Evolutionary conservation across 305 asterid species (phyloP).

Genomic region (Plantago coronopus): DNA sequence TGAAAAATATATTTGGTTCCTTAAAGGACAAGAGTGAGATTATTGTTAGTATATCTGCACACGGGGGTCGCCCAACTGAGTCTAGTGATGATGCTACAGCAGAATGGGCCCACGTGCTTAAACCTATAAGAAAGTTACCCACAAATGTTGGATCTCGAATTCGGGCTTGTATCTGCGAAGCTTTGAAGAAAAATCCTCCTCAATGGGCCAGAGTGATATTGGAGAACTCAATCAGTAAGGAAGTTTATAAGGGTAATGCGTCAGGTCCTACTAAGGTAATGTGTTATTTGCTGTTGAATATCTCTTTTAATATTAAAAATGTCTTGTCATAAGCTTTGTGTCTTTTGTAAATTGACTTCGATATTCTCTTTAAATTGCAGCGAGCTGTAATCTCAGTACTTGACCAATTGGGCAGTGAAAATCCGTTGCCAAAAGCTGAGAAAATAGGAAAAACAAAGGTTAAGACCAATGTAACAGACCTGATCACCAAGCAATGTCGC

Average conservation of each 20-base stretch:
- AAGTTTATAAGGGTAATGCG: slow-evolving; percentile 88
- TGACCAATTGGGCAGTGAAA: slow-evolving; percentile 47
- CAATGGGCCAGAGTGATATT: slow-evolving; percentile 96
- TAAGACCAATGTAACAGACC: slow-evolving; percentile 49
- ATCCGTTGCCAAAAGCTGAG: slow-evolving; percentile 55
- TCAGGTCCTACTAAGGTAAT: slow-evolving; percentile 99
- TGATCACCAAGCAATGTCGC: slow-evolving; percentile 82
- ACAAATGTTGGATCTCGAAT: slow-evolving; percentile 98
- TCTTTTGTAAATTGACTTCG: slow-evolving; percentile 16
- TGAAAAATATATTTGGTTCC: slow-evolving; percentile 68
- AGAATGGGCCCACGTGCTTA: slow-evolving; percentile 88
- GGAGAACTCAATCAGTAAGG: slow-evolving; percentile 91
- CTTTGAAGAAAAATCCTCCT: slow-evolving; percentile 76
- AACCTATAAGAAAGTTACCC: slow-evolving; percentile 95
- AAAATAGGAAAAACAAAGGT: slow-evolving; percentile 58
- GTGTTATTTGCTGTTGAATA: slow-evolving; percentile 20
- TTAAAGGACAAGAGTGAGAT: slow-evolving; percentile 48
- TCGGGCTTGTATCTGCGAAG: slow-evolving; percentile 71
- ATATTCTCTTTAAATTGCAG: slow-evolving; percentile 40
- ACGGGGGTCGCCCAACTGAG: slow-evolving; percentile 40
- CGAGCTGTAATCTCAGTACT: slow-evolving; percentile 84
- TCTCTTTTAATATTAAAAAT: slow-evolving; percentile 11
- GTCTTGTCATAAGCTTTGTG: too few species aligned
- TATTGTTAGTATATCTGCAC: slow-evolving; percentile 37
- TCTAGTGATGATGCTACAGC: slow-evolving; percentile 53